These are phyloP conservation scores for Coemansia sp. DNA, from an alignment of 192 early-diverging fungal species.

Conservation along the genomic window DNA sequence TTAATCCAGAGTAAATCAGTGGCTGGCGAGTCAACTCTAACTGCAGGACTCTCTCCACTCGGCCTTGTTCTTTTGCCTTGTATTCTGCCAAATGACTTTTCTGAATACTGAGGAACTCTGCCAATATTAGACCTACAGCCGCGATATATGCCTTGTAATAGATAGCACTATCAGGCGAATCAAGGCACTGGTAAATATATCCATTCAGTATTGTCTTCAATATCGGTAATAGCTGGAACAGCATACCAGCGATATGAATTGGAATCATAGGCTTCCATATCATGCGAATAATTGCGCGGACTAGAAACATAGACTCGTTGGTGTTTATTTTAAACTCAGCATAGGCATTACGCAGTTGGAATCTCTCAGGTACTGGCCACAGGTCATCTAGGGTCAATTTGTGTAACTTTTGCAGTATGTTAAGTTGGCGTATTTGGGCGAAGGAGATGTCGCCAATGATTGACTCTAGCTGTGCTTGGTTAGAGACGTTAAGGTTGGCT, in stretches of 20 bases:
- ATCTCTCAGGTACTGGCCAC: conserved; percentile 23
- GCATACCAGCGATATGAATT: conserved; percentile 6
- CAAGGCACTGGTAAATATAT: conserved; percentile 26
- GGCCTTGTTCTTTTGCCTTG: background rate
- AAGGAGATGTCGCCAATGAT: background rate
- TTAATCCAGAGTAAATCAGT: background rate
- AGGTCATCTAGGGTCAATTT: conserved; percentile 19
- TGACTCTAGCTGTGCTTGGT: background rate
- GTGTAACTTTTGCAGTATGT: conserved; percentile 13
- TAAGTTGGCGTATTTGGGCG: conserved; percentile 16
- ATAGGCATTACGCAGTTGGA: conserved; percentile 5
- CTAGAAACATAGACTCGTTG: conserved; percentile 29
- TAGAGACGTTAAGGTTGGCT: conserved; percentile 5
- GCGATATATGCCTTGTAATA: conserved; percentile 10
- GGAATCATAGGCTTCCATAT: conserved; percentile 40
- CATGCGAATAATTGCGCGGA: conserved; percentile 36
- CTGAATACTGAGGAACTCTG: background rate
- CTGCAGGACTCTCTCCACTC: background rate
- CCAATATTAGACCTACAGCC: background rate
- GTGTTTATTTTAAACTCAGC: conserved; percentile 26
- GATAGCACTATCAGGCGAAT: background rate
- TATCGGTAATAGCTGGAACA: conserved; percentile 5
- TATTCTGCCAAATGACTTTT: background rate
- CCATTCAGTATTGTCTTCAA: conserved; percentile 1
- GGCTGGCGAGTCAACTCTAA: background rate